phyloP scores from a whole-genome alignment of 441 rosid species.

The Francoa sonchifolia region DNA sequence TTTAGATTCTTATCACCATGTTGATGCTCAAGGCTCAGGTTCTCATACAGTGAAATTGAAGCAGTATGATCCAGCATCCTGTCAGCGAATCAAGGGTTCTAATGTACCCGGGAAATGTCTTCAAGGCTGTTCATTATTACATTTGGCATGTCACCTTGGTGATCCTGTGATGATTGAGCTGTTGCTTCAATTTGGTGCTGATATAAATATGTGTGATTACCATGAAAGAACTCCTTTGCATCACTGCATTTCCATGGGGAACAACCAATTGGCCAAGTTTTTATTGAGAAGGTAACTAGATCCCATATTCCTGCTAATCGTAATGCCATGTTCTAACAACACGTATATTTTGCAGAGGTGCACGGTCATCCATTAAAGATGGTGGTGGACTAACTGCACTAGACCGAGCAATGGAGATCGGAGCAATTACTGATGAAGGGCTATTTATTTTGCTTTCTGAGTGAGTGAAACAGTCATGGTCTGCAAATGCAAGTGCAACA shows the following conservation, averaged over 20 bases:
- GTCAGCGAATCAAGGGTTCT: constrained; percentile 48
- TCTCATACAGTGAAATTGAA: constrained; percentile 16
- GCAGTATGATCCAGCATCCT: constrained; percentile 38
- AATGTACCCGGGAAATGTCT: constrained; percentile 56
- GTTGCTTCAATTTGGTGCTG: constrained; percentile 76
- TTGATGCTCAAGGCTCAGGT: constrained; percentile 18
- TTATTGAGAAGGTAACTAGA: constrained; percentile 64
- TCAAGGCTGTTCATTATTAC: constrained; percentile 80
- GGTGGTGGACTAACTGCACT: constrained; percentile 58
- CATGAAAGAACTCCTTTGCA: constrained; percentile 85
- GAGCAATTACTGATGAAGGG: constrained; percentile 78
- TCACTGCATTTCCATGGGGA: constrained; percentile 50
- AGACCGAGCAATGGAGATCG: constrained; percentile 90
- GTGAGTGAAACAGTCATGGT: neutral
- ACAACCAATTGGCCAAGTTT: constrained; percentile 59
- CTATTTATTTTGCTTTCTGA: constrained; percentile 64
- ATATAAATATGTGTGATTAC: constrained; percentile 52
- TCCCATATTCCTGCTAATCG: neutral
- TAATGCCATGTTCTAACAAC: neutral
- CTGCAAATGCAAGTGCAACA: constrained; percentile 22
- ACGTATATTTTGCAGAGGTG: constrained; percentile 43
- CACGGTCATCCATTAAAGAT: constrained; percentile 54
- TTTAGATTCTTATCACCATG: constrained; percentile 30
- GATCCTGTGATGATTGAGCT: constrained; percentile 64
- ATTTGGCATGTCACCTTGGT: constrained; percentile 58